Evolutionary conservation across 495 filamentous ascomycete species (phyloP), one percentile per base, ranked within the genome.

Genomic region (Penicillium robsamsonii): DNA sequence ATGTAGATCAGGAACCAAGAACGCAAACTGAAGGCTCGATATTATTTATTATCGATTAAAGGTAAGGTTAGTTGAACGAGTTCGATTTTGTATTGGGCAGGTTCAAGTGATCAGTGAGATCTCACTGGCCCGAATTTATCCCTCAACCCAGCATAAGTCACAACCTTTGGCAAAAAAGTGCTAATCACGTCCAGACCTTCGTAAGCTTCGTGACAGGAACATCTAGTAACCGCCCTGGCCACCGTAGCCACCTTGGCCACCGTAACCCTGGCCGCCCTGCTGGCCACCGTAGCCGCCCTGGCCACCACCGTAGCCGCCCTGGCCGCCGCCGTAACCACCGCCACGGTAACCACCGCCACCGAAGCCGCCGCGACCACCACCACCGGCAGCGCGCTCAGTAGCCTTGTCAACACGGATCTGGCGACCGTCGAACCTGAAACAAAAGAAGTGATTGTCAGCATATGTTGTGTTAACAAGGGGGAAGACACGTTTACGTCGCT

Each of bases 351-450:
- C 69, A 27, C 73, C 75, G 35, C 76, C 74, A 22, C 59, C 61
- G 47, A 59, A 47, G 52, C 60, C 47, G 35, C 47, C 73, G 25
- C 82, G 75, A 41, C 63, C 63, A 35, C 77, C 77, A 44, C 65
- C 67, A 30, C 68, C 63, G 56, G 59, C 53, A 40, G 81, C 74
- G 63, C 86, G 86, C 72, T 97, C 91, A 44, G 90, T 92, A 53
- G 94, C 95, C 71, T 90, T 96, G 78, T 97, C 94, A 46, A 99
- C 94, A 56, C 95, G 92, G 66, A 99, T 97, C 53, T 81, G 82
- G 55, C 94, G 92, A 47, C 94, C 94, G 74, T 99, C 94, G 69
- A 99, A 97, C 63, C 94, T 98, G 63, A 4, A 20, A n/a, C 22
- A n/a, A 41, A 33, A 37, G 5, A 8, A 24, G 7, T n/a, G 8